A percentile compares a stretch with the other conserved stretches of the same genome.
These are phyloP conservation scores for Canavalia ensiformis DNA, from an alignment of 306 rosid species.

Conservation along the genomic window DNA sequence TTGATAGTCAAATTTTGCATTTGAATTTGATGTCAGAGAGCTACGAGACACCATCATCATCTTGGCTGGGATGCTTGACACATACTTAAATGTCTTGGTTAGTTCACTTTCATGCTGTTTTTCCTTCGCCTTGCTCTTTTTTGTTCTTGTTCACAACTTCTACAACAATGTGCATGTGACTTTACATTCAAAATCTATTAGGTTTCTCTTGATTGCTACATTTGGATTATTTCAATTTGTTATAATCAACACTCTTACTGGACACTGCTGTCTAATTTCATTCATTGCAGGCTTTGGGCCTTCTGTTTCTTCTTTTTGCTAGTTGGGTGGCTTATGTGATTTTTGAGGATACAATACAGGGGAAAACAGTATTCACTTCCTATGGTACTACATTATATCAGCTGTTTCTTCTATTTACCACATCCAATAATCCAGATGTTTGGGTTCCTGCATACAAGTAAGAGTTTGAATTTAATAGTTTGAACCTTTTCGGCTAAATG, in stretches of 20 bases:
- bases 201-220: constrained; percentile 20
- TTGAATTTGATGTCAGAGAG: constrained; percentile 69
- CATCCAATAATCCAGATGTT: constrained; percentile 96
- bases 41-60: constrained; percentile 70
- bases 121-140: constrained; percentile 38
- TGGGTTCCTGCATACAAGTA: constrained; percentile 99
- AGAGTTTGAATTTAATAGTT: constrained; percentile 49
- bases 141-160: constrained; percentile 37
- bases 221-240: constrained; percentile 41
- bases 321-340: constrained; percentile 97
- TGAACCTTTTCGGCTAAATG: constrained; percentile 43
- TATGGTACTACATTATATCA: constrained; percentile 83
- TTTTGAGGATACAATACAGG: constrained; percentile 93
- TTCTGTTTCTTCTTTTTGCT: constrained; percentile 90
- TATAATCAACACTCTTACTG: constrained; percentile 29
- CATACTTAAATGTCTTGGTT: constrained; percentile 89
- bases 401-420: constrained; percentile 85
- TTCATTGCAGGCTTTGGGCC: constrained; percentile 81
- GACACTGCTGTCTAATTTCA: constrained; percentile 30
- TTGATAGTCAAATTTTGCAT: constrained; percentile 41
- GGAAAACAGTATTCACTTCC: constrained; percentile 82
- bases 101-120: constrained; percentile 55
- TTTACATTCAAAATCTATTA: constrained; percentile 30
- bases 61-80: constrained; percentile 92
- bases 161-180: not conserved